Percentiles rank a stretch among this genome's conserved stretches.
phyloP scores from a whole-genome alignment of 2,329 filamentous ascomycete species.

The Aspergillus awamori region DNA sequence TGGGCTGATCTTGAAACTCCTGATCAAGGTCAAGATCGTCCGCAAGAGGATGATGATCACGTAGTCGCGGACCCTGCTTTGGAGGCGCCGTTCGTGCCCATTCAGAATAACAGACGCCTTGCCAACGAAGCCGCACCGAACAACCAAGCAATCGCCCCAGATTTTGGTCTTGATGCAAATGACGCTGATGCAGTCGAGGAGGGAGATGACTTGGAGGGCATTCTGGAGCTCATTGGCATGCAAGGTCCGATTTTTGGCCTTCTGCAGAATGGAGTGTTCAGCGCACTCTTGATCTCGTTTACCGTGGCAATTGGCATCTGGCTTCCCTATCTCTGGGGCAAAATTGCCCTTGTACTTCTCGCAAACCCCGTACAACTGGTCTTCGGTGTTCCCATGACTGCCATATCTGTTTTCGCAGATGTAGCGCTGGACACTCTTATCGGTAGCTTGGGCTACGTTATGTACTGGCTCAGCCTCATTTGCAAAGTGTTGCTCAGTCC shows the following conservation, averaged over 20 bases:
- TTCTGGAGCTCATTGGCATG: constrained; percentile 95
- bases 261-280: constrained; percentile 94
- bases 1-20: constrained; percentile 46
- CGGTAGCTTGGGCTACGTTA: constrained; percentile 60
- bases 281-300: constrained; percentile 82
- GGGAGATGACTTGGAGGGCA: constrained; percentile 91
- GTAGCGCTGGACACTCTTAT: constrained; percentile 75
- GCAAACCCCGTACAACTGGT: constrained; percentile 73
- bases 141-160: constrained; percentile 41
- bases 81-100: constrained; percentile 64
- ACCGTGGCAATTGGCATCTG: constrained; percentile 86
- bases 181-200: constrained; percentile 64
- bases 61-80: constrained; percentile 61
- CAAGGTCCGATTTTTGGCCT: constrained; percentile 87
- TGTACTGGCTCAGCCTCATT: constrained; percentile 44
- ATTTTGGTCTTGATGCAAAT: constrained; percentile 66
- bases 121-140: constrained; percentile 33
- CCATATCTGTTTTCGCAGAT: constrained; percentile 74
- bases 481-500: constrained; percentile 38
- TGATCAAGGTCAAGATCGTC: constrained; percentile 41
- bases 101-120: constrained; percentile 49
- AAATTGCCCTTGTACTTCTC: constrained; percentile 75
- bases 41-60: constrained; percentile 60
- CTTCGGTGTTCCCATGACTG: constrained; percentile 69
- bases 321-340: constrained; percentile 88